A percentile compares a stretch with the other conserved stretches of the same genome.
These are phyloP conservation scores for Micractinium sp. DNA, from an alignment of 139 green algal species.

Conservation along the genomic window DNA sequence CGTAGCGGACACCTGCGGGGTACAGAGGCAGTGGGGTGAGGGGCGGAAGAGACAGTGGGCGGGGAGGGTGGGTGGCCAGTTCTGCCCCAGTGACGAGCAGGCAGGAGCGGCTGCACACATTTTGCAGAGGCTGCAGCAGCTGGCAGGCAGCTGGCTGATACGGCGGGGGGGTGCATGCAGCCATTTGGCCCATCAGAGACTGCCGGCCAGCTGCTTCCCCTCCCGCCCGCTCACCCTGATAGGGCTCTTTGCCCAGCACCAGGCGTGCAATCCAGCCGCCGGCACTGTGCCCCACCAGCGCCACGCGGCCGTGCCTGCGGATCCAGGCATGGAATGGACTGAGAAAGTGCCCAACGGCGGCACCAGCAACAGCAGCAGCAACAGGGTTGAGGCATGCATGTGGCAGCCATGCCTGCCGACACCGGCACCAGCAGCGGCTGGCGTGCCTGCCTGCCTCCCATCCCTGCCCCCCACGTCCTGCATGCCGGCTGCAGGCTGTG, in stretches of 20 bases:
- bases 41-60: too few relatives aligned
- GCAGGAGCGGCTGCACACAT: too few relatives aligned
- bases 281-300: slow-evolving; percentile 56
- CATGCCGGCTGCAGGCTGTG: too few relatives aligned
- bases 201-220: too few relatives aligned
- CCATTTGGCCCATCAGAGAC: neutral
- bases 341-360: neutral
- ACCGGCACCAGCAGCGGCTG: too few relatives aligned
- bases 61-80: too few relatives aligned
- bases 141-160: neutral
- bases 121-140: neutral
- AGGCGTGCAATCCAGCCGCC: slow-evolving; percentile 57
- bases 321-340: neutral
- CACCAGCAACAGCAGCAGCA: neutral
- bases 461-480: too few relatives aligned
- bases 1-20: slow-evolving; percentile 34
- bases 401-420: too few relatives aligned
- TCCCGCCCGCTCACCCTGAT: slow-evolving; percentile 30
- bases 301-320: slow-evolving; percentile 28
- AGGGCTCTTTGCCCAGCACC: slow-evolving; percentile 39
- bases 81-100: too few relatives aligned
- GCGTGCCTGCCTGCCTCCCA: too few relatives aligned
- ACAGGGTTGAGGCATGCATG: too few relatives aligned
- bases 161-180: neutral
- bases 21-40: neutral